Evolutionary conservation across 2,329 filamentous ascomycete genomes (phyloP), one percentile per base, ranked within the genome.

Genomic region (Aspergillus pseudonomiae): DNA sequence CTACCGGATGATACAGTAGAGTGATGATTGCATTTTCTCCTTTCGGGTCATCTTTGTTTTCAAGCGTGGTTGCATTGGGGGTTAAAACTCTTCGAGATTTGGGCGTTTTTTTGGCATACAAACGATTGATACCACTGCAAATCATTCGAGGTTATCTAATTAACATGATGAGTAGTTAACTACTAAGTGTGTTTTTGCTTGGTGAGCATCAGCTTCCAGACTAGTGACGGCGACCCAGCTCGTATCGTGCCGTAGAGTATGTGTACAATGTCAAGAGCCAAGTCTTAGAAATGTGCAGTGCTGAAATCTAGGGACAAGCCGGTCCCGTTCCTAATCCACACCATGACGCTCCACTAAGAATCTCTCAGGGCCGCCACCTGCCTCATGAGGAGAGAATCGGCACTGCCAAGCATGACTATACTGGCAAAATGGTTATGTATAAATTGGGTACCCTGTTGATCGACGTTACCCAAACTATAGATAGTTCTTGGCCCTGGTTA

Each of bases 1-100:
- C 71, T 81, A 10, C 78, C 78, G 1, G 76, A 79, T 57, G 73
- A 73, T 9, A 59, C 68, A 66, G 61, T 66, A 36, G 69, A 66
- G 48, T 76, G 71, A 72, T 45, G 61, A 39, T 61, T 63, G 63
- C 34, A 26, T 39, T 50, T 54, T 60, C 48, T 61, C 43, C 36
- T 65, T 63, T 52, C 57, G 55, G 41, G 14, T 14, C 59, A 57
- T 43, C 59, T 62, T 65, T 12, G n/a, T 14, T 68, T 66, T 62
- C 61, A 60, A 67, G 53, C 59, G 48, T 50, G 59, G 19, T 53
- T 61, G 58, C 59, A 58, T 74, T n/a, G 48, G 48, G 48, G 21
- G 14, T 41, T 26, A 10, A 53, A 41, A 19, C 21, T 34, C n/a
- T 46, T 53, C 24, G 24, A 30, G 43, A 14, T 19, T 41, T 48